A percentile compares a stretch with the other conserved stretches of the same genome.
Conservation (phyloP, 345 rosid genomes). For the Anastatica hierochuntica region DNA sequence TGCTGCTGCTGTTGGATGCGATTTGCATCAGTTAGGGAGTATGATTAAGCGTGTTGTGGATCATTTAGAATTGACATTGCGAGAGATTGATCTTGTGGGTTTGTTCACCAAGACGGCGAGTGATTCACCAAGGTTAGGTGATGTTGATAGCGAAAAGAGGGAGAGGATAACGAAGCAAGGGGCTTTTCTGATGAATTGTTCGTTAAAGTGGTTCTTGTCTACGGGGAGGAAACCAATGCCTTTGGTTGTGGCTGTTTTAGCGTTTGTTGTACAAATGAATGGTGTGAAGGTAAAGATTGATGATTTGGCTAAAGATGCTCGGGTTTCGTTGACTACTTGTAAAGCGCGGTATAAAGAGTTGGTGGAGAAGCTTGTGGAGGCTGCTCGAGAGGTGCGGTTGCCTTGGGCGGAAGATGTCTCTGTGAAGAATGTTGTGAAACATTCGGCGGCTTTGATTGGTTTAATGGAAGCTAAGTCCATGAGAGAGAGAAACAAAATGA, state of each 20-base stretch:
- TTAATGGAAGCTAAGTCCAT: slow-evolving; percentile 67
- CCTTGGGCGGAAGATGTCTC: slow-evolving; percentile 83
- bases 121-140: slow-evolving; percentile 19
- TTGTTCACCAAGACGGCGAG: slow-evolving; percentile 34
- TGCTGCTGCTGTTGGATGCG: slow-evolving; percentile 37
- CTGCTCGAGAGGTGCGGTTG: slow-evolving; percentile 39
- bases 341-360: slow-evolving; percentile 53
- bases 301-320: slow-evolving; percentile 39
- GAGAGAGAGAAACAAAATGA: slow-evolving; percentile 22
- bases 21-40: slow-evolving; percentile 53
- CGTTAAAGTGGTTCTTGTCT: slow-evolving; percentile 61
- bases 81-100: slow-evolving; percentile 43
- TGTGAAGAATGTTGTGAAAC: slow-evolving; percentile 53
- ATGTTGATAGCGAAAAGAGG: slow-evolving; percentile 31
- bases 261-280: slow-evolving; percentile 51
- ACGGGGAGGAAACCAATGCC: slow-evolving; percentile 77
- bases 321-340: slow-evolving; percentile 34
- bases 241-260: slow-evolving; percentile 60
- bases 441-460: slow-evolving; percentile 44
- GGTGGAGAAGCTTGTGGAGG: slow-evolving; percentile 50
- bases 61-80: slow-evolving; percentile 39
- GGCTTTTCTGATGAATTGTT: slow-evolving; percentile 57
- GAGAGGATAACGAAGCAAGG: slow-evolving; percentile 60
- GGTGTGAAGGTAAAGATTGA: slow-evolving; percentile 40
- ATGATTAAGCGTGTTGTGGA: slow-evolving; percentile 60